Evolutionary conservation across 306 rosid species (phyloP).

Genomic region (Echinosophora koreensis): DNA sequence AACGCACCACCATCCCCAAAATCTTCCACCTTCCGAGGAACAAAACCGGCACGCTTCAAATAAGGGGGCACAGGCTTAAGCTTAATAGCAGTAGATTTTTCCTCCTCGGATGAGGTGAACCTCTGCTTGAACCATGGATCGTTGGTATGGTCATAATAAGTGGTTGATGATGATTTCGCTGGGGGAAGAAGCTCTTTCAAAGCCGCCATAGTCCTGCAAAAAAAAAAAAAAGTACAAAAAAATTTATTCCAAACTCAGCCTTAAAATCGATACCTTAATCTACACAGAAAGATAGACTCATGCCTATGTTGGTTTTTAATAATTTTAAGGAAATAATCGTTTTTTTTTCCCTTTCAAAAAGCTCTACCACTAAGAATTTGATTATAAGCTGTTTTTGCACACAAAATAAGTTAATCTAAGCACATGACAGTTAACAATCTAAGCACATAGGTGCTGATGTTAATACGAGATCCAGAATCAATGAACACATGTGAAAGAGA

Average conservation of each 20-base stretch:
- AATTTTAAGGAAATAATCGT: no score
- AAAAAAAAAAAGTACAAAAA: no score
- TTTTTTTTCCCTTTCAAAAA: no score
- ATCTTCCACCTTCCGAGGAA: slow-evolving; percentile 82
- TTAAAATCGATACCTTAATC: not conserved
- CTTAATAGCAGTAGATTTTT: slow-evolving; percentile 55
- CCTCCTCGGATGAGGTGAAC: slow-evolving; percentile 69
- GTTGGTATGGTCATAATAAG: slow-evolving; percentile 77
- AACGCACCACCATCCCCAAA: slow-evolving; percentile 94
- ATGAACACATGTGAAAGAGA: not conserved
- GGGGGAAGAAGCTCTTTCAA: slow-evolving; percentile 83
- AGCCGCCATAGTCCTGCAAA: slow-evolving; percentile 60
- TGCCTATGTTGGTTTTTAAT: no score
- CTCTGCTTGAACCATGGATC: slow-evolving; percentile 96
- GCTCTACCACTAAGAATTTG: no score
- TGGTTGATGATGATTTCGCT: slow-evolving; percentile 61
- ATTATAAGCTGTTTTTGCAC: no score
- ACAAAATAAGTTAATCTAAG: no score
- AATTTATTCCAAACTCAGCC: not conserved
- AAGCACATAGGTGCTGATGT: no score
- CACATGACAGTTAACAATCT: no score
- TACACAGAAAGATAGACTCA: not conserved
- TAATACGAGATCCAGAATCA: not conserved
- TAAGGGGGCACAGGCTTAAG: slow-evolving; percentile 76
- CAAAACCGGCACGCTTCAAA: slow-evolving; percentile 77